Percentiles rank a stretch among this genome's conserved stretches.
phyloP scores from a whole-genome alignment of 305 asterid genomes.

The Plantago lanceolata region DNA sequence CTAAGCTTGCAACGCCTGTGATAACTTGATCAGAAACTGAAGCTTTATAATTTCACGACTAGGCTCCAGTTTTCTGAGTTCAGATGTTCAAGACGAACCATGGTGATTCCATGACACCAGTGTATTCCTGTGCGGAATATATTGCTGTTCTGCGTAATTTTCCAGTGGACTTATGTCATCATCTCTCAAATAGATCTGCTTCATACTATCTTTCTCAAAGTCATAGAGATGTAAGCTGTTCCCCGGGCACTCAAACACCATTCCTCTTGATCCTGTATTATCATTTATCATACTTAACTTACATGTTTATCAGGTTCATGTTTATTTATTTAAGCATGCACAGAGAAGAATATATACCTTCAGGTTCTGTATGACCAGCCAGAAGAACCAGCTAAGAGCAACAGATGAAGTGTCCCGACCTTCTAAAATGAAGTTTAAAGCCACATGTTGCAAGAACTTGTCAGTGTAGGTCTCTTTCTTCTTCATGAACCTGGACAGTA shows the following conservation, averaged over 20 bases:
- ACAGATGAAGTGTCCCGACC: slow-evolving; percentile 94
- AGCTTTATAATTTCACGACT: background rate
- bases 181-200: slow-evolving; percentile 21
- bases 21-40: too few species aligned
- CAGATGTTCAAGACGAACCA: background rate
- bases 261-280: too few species aligned
- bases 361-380: slow-evolving; percentile 66
- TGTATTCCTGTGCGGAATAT: slow-evolving; percentile 34
- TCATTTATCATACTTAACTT: too few species aligned
- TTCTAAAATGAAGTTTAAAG: slow-evolving; percentile 88
- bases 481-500: slow-evolving; percentile 84
- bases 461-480: slow-evolving; percentile 72
- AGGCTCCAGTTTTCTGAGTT: background rate
- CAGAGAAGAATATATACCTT: too few species aligned
- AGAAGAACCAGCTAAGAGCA: slow-evolving; percentile 91
- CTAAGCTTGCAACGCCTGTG: too few species aligned
- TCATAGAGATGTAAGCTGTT: slow-evolving; percentile 23
- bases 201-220: slow-evolving; percentile 23
- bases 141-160: slow-evolving; percentile 16
- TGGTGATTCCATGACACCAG: slow-evolving; percentile 30
- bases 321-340: too few species aligned
- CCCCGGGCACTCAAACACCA: slow-evolving; percentile 24
- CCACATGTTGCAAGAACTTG: slow-evolving; percentile 70
- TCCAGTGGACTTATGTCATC: background rate
- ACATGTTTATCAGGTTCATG: too few species aligned